These are phyloP conservation scores for Deuterostichococcus epilithicus DNA, from an alignment of 139 green algal species.

Conservation along the genomic window DNA sequence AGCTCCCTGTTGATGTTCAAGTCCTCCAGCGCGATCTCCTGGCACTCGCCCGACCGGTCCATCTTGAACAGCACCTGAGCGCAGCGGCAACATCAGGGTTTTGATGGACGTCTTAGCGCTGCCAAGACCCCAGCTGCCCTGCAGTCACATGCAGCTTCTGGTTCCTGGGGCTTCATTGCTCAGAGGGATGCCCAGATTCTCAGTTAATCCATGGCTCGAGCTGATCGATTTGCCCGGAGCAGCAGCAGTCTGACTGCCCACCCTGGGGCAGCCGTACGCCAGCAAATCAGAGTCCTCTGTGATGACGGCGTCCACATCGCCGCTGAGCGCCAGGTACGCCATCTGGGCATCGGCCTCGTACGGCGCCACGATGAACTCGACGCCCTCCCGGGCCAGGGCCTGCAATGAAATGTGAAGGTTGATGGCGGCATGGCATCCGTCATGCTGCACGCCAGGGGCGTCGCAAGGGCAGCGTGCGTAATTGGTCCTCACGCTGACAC, in stretches of 20 bases:
- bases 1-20: constrained; percentile 49
- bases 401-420: constrained; percentile 20
- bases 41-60: constrained; percentile 71
- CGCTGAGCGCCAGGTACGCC: constrained; percentile 74
- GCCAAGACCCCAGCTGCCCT: background rate
- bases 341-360: constrained; percentile 98
- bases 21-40: constrained; percentile 67
- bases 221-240: background rate
- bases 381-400: constrained; percentile 53
- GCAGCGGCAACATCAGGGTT: background rate
- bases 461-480: no score
- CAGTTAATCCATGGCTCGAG: background rate
- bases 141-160: background rate
- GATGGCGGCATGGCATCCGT: constrained; percentile 2
- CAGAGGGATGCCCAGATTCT: no score
- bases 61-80: constrained; percentile 90
- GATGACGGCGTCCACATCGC: constrained; percentile 79
- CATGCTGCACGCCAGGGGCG: background rate
- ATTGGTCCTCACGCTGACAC: background rate
- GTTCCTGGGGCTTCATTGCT: no score
- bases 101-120: background rate
- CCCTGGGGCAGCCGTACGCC: constrained; percentile 84
- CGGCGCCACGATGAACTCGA: constrained; percentile 88
- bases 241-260: constrained; percentile 25
- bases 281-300: constrained; percentile 97